Percentiles rank a stretch among this genome's conserved stretches.
Conservation (phyloP, 2,329 filamentous ascomycete genomes). For the Apiospora pterosperma region DNA sequence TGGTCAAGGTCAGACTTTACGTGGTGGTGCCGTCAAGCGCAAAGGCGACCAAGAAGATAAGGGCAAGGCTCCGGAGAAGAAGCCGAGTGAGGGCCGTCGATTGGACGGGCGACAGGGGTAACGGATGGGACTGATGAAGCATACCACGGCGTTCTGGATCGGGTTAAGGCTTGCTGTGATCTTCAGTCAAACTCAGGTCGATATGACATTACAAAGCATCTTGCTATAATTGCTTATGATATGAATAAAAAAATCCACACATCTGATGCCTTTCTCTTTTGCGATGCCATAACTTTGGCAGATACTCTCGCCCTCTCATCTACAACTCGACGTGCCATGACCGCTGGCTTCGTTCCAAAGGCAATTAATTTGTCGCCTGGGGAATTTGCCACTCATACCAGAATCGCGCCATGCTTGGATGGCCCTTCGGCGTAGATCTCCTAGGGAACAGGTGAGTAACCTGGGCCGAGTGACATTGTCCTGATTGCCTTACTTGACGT, state of each 20-base stretch:
- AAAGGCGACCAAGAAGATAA: constrained; percentile 55
- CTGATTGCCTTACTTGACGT: background rate
- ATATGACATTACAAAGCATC: background rate
- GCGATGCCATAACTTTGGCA: background rate
- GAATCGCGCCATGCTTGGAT: background rate
- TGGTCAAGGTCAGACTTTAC: constrained; percentile 79
- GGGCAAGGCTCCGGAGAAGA: constrained; percentile 44
- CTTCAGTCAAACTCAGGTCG: background rate
- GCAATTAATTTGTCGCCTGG: background rate
- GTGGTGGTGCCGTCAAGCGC: constrained; percentile 62
- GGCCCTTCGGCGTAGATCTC: background rate
- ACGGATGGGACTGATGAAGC: background rate
- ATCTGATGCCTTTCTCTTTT: background rate
- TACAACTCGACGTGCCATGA: background rate
- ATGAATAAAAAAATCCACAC: background rate
- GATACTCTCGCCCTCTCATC: background rate
- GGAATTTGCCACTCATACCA: background rate
- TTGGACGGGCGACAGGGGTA: constrained; percentile 38
- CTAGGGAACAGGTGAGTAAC: background rate
- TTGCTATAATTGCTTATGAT: background rate
- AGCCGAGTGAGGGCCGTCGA: constrained; percentile 40
- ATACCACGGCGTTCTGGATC: constrained; percentile 5
- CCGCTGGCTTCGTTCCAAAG: background rate
- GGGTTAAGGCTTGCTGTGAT: background rate
- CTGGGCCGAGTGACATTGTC: background rate